phyloP scores from a whole-genome alignment of 345 rosid species.

The Ricinus communis region DNA sequence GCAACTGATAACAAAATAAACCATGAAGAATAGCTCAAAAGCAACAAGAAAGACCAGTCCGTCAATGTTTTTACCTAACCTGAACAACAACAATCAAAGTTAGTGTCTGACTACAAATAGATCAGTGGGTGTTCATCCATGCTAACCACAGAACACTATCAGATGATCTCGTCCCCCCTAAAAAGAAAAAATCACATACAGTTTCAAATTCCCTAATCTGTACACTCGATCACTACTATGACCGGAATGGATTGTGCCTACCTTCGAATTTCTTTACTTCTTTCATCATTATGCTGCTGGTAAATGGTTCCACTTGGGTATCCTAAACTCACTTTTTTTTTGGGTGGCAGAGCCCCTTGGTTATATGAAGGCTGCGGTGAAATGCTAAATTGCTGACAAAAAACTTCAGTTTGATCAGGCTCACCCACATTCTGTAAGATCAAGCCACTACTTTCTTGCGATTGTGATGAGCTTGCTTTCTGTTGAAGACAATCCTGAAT shows the following conservation, averaged over 20 bases:
- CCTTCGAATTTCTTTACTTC: slow-evolving; percentile 30
- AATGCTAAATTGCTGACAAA: slow-evolving; percentile 41
- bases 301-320: slow-evolving; percentile 26
- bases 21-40: neutral
- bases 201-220: slow-evolving; percentile 30
- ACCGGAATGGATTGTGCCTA: slow-evolving; percentile 21
- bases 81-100: neutral
- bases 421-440: slow-evolving; percentile 31
- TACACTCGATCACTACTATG: slow-evolving; percentile 28
- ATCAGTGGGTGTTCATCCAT: neutral
- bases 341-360: slow-evolving; percentile 20
- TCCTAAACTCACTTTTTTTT: slow-evolving; percentile 20
- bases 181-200: neutral
- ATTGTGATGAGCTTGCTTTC: slow-evolving; percentile 36
- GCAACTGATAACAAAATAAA: neutral
- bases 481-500: slow-evolving; percentile 35
- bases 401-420: slow-evolving; percentile 36
- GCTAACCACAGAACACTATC: neutral
- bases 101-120: neutral
- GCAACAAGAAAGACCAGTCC: neutral
- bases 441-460: slow-evolving; percentile 36
- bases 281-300: slow-evolving; percentile 25
- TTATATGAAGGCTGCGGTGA: slow-evolving; percentile 29
- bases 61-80: neutral
- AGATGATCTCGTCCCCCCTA: slow-evolving; percentile 16